Evolutionary conservation across 768 basidiomycete species (phyloP), one percentile per base, ranked within the genome.

Genomic region (Trametes cinnabarina): DNA sequence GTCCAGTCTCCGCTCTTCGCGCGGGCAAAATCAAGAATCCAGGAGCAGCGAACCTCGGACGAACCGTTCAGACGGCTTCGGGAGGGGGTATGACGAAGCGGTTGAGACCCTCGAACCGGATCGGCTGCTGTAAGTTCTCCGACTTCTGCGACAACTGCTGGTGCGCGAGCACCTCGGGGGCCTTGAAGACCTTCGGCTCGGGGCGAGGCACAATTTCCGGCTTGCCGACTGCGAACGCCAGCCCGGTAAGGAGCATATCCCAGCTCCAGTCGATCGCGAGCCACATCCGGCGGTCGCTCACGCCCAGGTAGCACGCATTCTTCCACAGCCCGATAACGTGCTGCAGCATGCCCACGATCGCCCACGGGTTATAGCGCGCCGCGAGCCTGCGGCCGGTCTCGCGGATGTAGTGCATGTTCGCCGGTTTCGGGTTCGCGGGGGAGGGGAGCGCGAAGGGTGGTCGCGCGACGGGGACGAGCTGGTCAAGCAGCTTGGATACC

Each of bases 211-310:
- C 60, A 19, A 40, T 32, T 22, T 61, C 60, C 3, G 60, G 60
- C 17, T 23, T 35, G 17, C 60, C 60, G 23, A 50, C 26, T 3
- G 55, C 32, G 32, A 42, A 49, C 41, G 54, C 54, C 48, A 86
- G 74, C 25, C 86, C 86, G 8, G 76, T 78, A n/a, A 88, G 72
- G 14, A 89, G 70, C 37, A 86, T 75, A 65, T 83, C 79, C 87
- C 88, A 92, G 41, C 84, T 80, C 40, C 80, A 68, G 58, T 89
- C 86, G 58, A 92, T 78, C 19, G 78, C 77, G 22, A 79, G 76
- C 88, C 88, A 92, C 42, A 92, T 72, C 20, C 74, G 74, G 32
- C 81, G 78, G 62, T 90, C 86, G 50, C 79, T 81, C 2, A 91
- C 70, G 3, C 88, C 88, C n/a, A 92, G 76, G 20, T 81, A 80